phyloP scores from a whole-genome alignment of 306 rosid species.

The Psophocarpus tetragonolobus region DNA sequence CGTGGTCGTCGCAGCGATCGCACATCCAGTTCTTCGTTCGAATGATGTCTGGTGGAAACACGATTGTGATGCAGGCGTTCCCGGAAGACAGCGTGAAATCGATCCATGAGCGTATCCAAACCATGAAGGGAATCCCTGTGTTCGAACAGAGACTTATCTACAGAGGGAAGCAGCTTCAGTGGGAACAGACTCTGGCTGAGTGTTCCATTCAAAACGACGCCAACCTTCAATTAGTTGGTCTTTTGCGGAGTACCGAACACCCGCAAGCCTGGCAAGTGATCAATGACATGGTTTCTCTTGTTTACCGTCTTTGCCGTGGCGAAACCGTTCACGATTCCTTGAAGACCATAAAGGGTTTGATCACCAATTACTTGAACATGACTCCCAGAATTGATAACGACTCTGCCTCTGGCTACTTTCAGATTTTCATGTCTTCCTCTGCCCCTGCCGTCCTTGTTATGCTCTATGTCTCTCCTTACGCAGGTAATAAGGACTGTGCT shows the following conservation, averaged over 20 bases:
- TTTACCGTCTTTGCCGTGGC: conserved; percentile 61
- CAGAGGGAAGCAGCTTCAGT: conserved; percentile 81
- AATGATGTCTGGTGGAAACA: conserved; percentile 56
- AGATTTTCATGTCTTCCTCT: conserved; percentile 58
- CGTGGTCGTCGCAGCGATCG: not conserved
- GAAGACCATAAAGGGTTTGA: conserved; percentile 44
- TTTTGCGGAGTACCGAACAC: conserved; percentile 75
- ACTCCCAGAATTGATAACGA: conserved; percentile 41
- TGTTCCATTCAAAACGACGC: conserved; percentile 75
- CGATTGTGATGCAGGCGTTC: conserved; percentile 60
- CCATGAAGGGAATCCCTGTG: conserved; percentile 61
- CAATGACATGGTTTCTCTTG: conserved; percentile 58
- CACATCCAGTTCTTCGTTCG: conserved; percentile 71
- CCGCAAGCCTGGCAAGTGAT: conserved; percentile 84
- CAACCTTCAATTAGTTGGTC: conserved; percentile 66
- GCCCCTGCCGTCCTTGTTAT: conserved; percentile 64
- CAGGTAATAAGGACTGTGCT: conserved; percentile 58
- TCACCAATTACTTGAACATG: conserved; percentile 49
- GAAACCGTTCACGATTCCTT: conserved; percentile 35
- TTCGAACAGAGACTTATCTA: conserved; percentile 80
- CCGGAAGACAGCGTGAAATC: conserved; percentile 62
- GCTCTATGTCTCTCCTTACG: conserved; percentile 63
- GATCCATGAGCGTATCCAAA: conserved; percentile 62
- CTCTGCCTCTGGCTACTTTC: conserved; percentile 51
- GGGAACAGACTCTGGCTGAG: conserved; percentile 66